Conservation (phyloP, 345 rosid genomes). For the Populus simonii region DNA sequence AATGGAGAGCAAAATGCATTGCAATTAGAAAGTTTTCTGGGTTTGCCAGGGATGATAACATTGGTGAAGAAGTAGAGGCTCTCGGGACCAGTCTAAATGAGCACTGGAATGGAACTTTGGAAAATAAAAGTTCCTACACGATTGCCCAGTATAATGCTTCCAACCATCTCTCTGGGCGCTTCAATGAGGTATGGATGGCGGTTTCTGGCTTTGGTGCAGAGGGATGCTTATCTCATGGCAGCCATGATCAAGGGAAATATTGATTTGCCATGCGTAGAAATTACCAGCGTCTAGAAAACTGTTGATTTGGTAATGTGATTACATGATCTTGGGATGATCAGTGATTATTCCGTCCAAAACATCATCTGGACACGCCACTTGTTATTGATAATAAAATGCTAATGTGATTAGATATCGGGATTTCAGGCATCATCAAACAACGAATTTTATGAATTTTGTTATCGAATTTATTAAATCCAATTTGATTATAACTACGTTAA, state of each 20-base stretch:
- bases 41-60: constrained; percentile 38
- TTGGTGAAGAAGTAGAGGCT: constrained; percentile 30
- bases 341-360: no score
- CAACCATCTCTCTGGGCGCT: constrained; percentile 21
- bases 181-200: constrained; percentile 49
- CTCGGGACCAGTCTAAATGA: constrained; percentile 26
- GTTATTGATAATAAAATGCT: neutral
- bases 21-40: constrained; percentile 45
- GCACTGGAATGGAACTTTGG: neutral
- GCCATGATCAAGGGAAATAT: neutral
- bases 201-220: constrained; percentile 23
- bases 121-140: constrained; percentile 13
- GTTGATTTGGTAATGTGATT: neutral
- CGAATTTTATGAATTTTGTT: no score
- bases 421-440: neutral
- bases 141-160: constrained; percentile 53
- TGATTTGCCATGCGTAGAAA: neutral
- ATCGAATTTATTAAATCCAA: no score
- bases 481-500: no score
- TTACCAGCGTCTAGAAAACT: neutral
- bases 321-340: neutral
- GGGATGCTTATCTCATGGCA: constrained; percentile 17
- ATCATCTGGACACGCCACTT: neutral
- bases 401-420: neutral
- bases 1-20: constrained; percentile 36